Conservation (phyloP, 495 filamentous ascomycete species). For the Penicillium coffeae region DNA sequence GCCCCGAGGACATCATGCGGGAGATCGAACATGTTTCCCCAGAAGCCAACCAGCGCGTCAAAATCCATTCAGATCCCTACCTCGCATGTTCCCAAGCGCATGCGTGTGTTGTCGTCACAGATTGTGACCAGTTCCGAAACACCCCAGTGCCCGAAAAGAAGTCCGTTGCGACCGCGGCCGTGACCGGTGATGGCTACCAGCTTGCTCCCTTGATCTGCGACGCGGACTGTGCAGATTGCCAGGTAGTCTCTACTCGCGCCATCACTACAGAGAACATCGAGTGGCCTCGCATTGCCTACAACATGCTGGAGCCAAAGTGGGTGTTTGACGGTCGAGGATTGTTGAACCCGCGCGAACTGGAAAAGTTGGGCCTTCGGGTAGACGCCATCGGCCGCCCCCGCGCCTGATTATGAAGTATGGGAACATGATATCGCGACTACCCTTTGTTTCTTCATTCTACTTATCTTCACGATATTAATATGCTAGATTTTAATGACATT, state of each 20-base stretch:
- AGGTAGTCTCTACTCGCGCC: slow-evolving; percentile 10
- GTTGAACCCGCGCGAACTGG: slow-evolving; percentile 53
- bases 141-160: too few relatives aligned
- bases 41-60: slow-evolving; percentile 13
- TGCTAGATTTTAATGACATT: background rate
- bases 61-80: slow-evolving; percentile 33
- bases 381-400: slow-evolving; percentile 23
- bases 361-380: slow-evolving; percentile 49
- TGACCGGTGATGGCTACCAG: slow-evolving; percentile 17
- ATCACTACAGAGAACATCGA: slow-evolving; percentile 36
- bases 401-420: too few relatives aligned
- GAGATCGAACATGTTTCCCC: slow-evolving; percentile 27
- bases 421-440: slow-evolving; percentile 8
- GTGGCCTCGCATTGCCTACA: slow-evolving; percentile 47
- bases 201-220: slow-evolving; percentile 15
- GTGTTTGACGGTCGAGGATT: slow-evolving; percentile 69
- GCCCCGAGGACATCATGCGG: slow-evolving; percentile 39
- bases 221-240: slow-evolving; percentile 21
- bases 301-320: slow-evolving; percentile 65
- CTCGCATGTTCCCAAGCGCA: slow-evolving; percentile 35
- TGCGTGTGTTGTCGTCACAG: slow-evolving; percentile 36
- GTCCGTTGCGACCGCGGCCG: too few relatives aligned
- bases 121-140: slow-evolving; percentile 32
- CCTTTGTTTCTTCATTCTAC: background rate
- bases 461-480: too few relatives aligned